Base-by-base conservation (phyloP, 129 eudicot genomes). In the Escallonia rubra region DNA sequence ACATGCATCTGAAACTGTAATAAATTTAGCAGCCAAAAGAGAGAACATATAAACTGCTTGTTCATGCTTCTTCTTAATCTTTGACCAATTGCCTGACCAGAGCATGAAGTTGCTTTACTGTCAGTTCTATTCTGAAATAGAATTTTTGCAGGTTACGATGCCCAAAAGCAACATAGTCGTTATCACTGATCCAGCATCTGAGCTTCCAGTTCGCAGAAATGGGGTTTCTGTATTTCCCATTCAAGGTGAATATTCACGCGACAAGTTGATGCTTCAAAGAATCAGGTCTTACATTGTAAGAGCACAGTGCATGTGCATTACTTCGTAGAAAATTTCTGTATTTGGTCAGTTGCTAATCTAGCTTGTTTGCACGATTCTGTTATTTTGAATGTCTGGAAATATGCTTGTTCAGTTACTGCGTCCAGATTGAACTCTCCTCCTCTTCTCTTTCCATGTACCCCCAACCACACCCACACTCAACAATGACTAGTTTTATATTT, bases 241-340 rank as follows among this genome's bases (percentile, higher is more conserved):
- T 78, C 83, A 78, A 85, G 99, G 99, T 89, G 95, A 93, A 79
- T 89, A 93, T 81, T 89, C 99, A 68, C 85, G 99, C 76, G 90
- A 93, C 90, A 86, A 76, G 88, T 86, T 93, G 96, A 89, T 93
- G 96, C 96, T 93, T 77, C 96, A 93, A 89, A 93, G 99, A 93
- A 93, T 93, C 96, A 93, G 86, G 92, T 89, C 99, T 80, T 93
- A 93, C 96, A 93, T 89, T 82, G 96, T 93, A 93, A 93, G 98
- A 74, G 86, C 80, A 68, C 79, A 48, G 3, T 75, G 59, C 80
- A 72, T 55, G 34, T 23, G 64, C 63, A 78, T 66, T 82, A 62
- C 44, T 53, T 51, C 57, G 65, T 53, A 13, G 54, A 59, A 40
- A 54, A 59, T 56, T 47, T 40, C 45, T 61, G 14, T 11, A 45